Conservation (phyloP, 371 early-diverging fungal species). For the Circinella umbellata region DNA sequence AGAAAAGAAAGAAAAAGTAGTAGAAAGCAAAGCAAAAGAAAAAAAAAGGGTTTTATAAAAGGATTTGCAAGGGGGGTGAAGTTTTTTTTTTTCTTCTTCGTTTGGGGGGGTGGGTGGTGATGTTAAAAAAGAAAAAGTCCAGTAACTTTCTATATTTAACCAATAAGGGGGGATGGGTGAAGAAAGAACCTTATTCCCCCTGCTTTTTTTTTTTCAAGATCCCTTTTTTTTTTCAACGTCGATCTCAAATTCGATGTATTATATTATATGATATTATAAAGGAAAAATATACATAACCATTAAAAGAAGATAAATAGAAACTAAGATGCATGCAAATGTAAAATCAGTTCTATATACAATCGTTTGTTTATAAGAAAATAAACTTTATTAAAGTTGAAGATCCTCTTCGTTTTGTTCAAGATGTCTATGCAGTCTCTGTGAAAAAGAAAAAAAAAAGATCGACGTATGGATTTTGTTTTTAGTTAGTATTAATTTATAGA, state of each 20-base stretch:
- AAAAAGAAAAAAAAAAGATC: background rate
- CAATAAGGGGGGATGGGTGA: background rate
- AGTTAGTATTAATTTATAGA: too few relatives aligned
- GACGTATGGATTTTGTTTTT: background rate
- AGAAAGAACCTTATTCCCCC: background rate
- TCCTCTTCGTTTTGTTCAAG: slow-evolving; percentile 23
- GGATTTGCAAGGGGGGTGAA: too few relatives aligned
- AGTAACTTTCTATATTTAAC: slow-evolving; percentile 14
- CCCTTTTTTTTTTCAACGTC: background rate
- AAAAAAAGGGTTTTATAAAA: background rate
- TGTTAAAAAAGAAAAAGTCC: background rate
- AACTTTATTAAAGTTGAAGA: slow-evolving; percentile 8
- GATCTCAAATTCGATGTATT: background rate
- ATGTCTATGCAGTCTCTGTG: slow-evolving; percentile 25
- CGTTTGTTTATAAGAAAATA: too few relatives aligned
- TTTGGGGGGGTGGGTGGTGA: background rate
- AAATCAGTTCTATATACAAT: too few relatives aligned
- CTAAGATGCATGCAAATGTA: background rate
- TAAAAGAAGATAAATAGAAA: background rate
- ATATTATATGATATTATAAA: too few relatives aligned
- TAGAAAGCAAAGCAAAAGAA: slow-evolving; percentile 2
- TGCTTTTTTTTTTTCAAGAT: background rate
- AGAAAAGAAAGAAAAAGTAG: slow-evolving; percentile 12
- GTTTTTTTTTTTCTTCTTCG: too few relatives aligned
- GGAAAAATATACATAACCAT: too few relatives aligned